Percentiles rank a stretch among this genome's conserved stretches.
These are phyloP conservation scores for Pestalotiopsis sp. DNA, from an alignment of 2,329 filamentous ascomycete species.

Conservation along the genomic window DNA sequence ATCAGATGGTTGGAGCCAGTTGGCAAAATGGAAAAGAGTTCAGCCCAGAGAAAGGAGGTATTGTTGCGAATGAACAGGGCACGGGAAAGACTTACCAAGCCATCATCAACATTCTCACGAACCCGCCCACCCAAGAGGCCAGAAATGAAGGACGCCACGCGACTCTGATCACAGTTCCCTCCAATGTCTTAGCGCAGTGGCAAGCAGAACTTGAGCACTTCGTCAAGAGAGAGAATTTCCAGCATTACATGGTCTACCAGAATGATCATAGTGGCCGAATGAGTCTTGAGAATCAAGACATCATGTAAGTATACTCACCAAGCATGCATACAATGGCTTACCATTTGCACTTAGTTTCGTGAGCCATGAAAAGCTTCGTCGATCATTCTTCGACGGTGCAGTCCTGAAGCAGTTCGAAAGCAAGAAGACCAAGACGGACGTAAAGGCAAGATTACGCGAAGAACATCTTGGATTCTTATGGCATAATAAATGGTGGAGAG, in stretches of 20 bases:
- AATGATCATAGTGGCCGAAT: neutral
- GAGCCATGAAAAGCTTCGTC: neutral
- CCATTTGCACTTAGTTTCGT: neutral
- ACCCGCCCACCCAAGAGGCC: neutral
- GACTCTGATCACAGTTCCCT: neutral
- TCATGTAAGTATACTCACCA: neutral
- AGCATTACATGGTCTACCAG: neutral
- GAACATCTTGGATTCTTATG: neutral
- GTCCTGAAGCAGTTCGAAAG: too few species aligned
- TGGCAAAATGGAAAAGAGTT: constrained; percentile 5
- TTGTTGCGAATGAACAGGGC: constrained; percentile 8
- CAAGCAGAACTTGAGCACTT: neutral
- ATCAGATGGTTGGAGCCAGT: neutral
- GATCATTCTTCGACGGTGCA: too few species aligned
- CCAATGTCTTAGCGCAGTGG: neutral
- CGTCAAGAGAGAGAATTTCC: neutral
- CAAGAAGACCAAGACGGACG: too few species aligned
- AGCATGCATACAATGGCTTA: neutral
- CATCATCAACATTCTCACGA: neutral
- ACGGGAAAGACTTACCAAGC: constrained; percentile 6
- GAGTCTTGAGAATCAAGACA: neutral
- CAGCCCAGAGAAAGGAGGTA: neutral
- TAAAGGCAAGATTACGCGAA: too few species aligned
- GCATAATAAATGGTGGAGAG: constrained; percentile 9
- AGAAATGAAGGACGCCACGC: neutral